Percentiles rank a stretch among this genome's conserved stretches.
phyloP scores from a whole-genome alignment of 495 filamentous ascomycete genomes.

The Penicillium ucsense region DNA sequence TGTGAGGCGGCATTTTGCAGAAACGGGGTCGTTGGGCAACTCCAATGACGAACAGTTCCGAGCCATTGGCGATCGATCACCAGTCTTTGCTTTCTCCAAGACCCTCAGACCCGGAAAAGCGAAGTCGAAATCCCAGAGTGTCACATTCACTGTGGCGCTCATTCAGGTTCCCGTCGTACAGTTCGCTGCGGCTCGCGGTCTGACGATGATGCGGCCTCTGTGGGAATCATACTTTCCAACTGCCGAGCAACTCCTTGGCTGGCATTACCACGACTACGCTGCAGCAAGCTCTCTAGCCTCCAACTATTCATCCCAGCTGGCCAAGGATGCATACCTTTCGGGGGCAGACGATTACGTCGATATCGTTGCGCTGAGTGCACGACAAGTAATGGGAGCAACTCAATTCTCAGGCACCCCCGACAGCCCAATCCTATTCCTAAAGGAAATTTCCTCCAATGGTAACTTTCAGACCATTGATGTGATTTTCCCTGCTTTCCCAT shows the following conservation, averaged over 20 bases:
- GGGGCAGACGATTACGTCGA: slow-evolving; percentile 51
- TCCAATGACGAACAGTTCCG: slow-evolving; percentile 55
- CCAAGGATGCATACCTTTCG: slow-evolving; percentile 59
- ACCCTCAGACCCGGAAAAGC: slow-evolving; percentile 47
- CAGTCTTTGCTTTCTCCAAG: slow-evolving; percentile 87
- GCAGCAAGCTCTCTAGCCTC: slow-evolving; percentile 50
- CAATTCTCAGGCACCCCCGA: slow-evolving; percentile 82
- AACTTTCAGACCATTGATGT: slow-evolving; percentile 96
- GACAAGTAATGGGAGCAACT: slow-evolving; percentile 85
- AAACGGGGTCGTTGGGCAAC: slow-evolving; percentile 56
- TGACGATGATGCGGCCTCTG: slow-evolving; percentile 76
- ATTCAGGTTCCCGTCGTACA: slow-evolving; percentile 79
- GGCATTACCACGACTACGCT: slow-evolving; percentile 66
- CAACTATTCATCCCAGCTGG: slow-evolving; percentile 73
- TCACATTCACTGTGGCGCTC: slow-evolving; percentile 74
- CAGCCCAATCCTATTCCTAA: slow-evolving; percentile 76
- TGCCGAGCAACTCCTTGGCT: slow-evolving; percentile 54
- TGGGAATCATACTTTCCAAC: slow-evolving; percentile 70
- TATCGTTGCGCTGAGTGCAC: slow-evolving; percentile 80
- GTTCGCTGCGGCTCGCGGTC: slow-evolving; percentile 70
- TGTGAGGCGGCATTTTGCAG: slow-evolving; percentile 65
- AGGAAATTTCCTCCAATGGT: slow-evolving; percentile 92
- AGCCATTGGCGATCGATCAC: slow-evolving; percentile 71
- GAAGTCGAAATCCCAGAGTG: slow-evolving; percentile 33
- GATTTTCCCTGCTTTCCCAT: slow-evolving; percentile 91